Conservation (phyloP, 495 filamentous ascomycete genomes). For the Lasiosphaeris hirsuta region DNA sequence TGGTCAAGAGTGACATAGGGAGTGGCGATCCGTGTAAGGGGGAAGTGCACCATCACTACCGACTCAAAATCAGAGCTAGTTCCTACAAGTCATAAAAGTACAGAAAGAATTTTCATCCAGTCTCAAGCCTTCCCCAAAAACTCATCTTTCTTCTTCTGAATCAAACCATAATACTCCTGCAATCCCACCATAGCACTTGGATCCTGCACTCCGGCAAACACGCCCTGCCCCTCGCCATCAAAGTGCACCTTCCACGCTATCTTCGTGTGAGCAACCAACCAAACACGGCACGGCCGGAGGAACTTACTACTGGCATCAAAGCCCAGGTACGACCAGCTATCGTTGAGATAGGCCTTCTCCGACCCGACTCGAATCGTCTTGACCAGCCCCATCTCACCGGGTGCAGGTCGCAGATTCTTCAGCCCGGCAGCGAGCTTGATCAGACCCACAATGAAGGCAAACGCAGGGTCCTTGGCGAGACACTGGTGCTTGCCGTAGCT, state of each 20-base stretch:
- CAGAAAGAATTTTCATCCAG: too few species aligned
- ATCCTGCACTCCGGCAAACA: neutral
- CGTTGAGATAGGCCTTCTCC: conserved; percentile 35
- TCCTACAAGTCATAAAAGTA: too few species aligned
- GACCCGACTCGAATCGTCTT: conserved; percentile 33
- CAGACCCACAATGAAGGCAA: conserved; percentile 24
- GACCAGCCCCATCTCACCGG: conserved; percentile 35
- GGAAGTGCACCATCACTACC: too few species aligned
- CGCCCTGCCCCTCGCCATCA: conserved; percentile 12
- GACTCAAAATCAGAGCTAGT: too few species aligned
- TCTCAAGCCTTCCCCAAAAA: neutral
- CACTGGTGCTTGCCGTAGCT: conserved; percentile 35
- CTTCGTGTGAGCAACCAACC: neutral
- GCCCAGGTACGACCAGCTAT: conserved; percentile 38
- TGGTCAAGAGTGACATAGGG: too few species aligned
- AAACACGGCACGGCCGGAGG: neutral
- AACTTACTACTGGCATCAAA: conserved; percentile 31
- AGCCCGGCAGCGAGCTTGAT: conserved; percentile 34
- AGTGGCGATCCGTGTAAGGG: too few species aligned
- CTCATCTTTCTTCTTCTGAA: conserved; percentile 5
- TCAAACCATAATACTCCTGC: conserved; percentile 6
- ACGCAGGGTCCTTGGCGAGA: conserved; percentile 26
- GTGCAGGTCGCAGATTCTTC: conserved; percentile 35
- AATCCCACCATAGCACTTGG: conserved; percentile 4
- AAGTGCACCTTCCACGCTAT: conserved; percentile 19